These are phyloP conservation scores for Escallonia herrerae DNA, from an alignment of 129 eudicot genomes.

Conservation along the genomic window DNA sequence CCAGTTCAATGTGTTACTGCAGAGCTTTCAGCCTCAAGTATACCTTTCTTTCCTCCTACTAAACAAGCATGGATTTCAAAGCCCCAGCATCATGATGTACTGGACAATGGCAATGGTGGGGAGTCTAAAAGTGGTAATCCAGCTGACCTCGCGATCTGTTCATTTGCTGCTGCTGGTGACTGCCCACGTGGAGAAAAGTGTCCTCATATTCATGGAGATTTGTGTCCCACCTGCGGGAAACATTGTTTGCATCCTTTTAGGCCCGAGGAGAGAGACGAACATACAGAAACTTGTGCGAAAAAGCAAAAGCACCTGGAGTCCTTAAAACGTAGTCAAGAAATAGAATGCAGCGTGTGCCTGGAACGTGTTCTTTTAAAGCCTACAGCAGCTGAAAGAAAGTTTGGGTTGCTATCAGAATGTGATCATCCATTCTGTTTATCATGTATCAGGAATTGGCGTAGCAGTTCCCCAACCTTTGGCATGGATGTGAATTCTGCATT, in stretches of 20 bases:
- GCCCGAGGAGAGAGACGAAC: conserved; percentile 79
- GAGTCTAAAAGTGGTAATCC: conserved; percentile 37
- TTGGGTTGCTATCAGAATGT: conserved; percentile 85
- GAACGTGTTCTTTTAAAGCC: conserved; percentile 77
- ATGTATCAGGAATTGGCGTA: conserved; percentile 91
- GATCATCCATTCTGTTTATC: conserved; percentile 92
- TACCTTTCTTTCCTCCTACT: conserved; percentile 24
- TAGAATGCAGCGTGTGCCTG: conserved; percentile 92
- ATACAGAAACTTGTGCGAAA: conserved; percentile 54
- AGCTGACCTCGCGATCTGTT: conserved; percentile 36
- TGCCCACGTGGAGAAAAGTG: conserved; percentile 69
- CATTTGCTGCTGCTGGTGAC: conserved; percentile 12
- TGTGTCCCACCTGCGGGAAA: conserved; percentile 75
- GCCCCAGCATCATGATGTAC: conserved; percentile 21
- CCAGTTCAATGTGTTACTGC: conserved; percentile 4
- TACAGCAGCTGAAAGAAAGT: conserved; percentile 65
- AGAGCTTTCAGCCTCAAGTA: conserved; percentile 44
- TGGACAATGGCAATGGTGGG: conserved; percentile 25
- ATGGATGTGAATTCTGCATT: conserved; percentile 79
- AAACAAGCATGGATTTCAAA: conserved; percentile 38
- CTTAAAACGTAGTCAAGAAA: conserved; percentile 88
- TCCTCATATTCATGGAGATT: conserved; percentile 86
- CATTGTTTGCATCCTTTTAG: conserved; percentile 85
- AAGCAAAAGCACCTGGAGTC: conserved; percentile 65
- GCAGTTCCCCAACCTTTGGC: conserved; percentile 83